A percentile compares a stretch with the other conserved stretches of the same genome.
Conservation (phyloP, 2,329 filamentous ascomycete genomes). For the Alternaria arborescens region DNA sequence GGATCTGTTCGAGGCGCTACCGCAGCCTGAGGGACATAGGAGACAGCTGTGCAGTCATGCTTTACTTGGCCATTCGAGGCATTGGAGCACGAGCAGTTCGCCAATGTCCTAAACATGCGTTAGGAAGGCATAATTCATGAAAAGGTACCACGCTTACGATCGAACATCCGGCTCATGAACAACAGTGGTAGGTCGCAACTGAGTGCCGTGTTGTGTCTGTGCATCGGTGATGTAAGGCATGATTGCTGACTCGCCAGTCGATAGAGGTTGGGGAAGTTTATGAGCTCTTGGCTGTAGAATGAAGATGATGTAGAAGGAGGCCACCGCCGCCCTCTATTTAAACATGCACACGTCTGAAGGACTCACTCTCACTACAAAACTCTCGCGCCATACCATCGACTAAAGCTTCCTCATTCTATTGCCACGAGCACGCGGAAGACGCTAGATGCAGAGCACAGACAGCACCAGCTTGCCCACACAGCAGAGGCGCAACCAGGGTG, state of each 20-base stretch:
- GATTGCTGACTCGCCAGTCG: neutral
- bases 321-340: neutral
- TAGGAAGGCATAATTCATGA: neutral
- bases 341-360: neutral
- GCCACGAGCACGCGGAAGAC: too few relatives aligned
- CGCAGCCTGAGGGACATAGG: neutral
- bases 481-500: neutral
- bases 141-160: neutral
- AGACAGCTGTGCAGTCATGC: slow-evolving; percentile 1
- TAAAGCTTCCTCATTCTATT: too few relatives aligned
- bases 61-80: neutral
- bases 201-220: neutral
- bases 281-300: neutral
- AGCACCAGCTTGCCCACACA: too few relatives aligned
- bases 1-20: neutral
- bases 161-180: neutral
- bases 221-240: neutral
- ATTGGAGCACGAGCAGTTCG: neutral
- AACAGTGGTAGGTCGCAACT: neutral
- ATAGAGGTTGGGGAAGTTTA: too few relatives aligned
- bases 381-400: too few relatives aligned
- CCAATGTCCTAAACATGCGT: neutral
- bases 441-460: too few relatives aligned
- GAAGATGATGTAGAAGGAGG: neutral
- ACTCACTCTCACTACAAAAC: neutral